Evolutionary conservation across 2,329 filamentous ascomycete species (phyloP), one percentile per base, ranked within the genome.

Genomic region (Capronia coronata): DNA sequence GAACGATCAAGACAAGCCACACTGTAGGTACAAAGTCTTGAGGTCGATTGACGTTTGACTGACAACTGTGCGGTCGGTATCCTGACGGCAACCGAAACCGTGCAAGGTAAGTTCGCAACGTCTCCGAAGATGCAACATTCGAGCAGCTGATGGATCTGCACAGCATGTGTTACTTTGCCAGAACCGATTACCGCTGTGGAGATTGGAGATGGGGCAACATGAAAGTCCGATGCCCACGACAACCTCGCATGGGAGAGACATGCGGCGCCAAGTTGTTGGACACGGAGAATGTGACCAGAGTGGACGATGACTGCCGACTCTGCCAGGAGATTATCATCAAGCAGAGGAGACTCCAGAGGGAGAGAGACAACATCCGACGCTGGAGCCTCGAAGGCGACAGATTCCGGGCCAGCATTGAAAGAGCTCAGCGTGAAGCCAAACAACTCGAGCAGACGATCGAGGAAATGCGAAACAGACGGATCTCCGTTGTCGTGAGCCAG

Each of bases 201-300:
- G 59, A 61, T 40, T 59, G 57, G 57, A 58, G 48, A 55, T 61
- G 59, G 59, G 59, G 59, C n/a, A 61, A 61, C 45, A 58, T 61
- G 59, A 58, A 57, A 48, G 44, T 55, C 22, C 52, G 57, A 35
- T 61, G 59, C 48, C 51, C 42, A 38, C 56, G 54, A 27, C 53
- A 61, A 42, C 57, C 56, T 46, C 55, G 59, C 5, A 61, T 59
- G 8, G 59, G 59, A 40, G 59, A 61, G 42, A 55, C 49, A 18
- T 61, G 59, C 41, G 56, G 57, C 22, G 50, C 53, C 11, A 59
- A 52, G 35, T 46, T 59, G 4, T 39, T 49, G 14, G 46, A 57
- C 27, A 34, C 21, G 2, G 50, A 59, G 10, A 53, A 52, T 37
- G 32, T 59, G 25, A 48, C 48, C 5, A 49, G n/a, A n/a, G n/a